A percentile compares a stretch with the other conserved stretches of the same genome.
Evolutionary conservation across 164 flowering plant species (phyloP).

Genomic region (Sedum album): DNA sequence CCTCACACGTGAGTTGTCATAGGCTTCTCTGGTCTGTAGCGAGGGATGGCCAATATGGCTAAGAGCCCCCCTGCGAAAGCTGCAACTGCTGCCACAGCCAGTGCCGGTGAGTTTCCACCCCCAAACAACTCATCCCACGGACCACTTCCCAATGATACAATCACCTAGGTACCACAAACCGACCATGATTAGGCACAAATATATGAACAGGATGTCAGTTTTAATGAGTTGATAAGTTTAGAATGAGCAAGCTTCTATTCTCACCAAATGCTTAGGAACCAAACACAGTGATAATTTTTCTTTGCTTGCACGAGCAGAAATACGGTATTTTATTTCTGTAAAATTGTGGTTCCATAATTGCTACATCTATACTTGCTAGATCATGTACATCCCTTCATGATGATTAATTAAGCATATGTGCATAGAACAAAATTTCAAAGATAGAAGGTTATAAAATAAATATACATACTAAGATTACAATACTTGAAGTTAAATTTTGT

Average conservation of each 20-base stretch:
- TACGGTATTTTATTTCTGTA: not conserved
- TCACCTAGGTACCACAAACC: conserved; percentile 36
- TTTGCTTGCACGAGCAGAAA: not conserved
- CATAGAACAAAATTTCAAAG: not conserved
- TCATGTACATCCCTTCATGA: not conserved
- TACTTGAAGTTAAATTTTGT: not conserved
- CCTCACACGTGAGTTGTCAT: conserved; percentile 23
- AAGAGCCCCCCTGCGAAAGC: conserved; percentile 57
- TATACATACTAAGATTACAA: not conserved
- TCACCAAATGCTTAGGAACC: no score
- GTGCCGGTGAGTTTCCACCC: conserved; percentile 84
- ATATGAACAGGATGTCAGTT: not conserved
- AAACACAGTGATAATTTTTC: not conserved
- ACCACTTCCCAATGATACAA: conserved; percentile 82
- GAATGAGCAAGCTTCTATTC: no score
- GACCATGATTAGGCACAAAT: conserved; percentile 10
- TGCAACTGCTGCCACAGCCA: conserved; percentile 66
- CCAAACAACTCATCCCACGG: conserved; percentile 93
- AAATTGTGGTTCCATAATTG: not conserved
- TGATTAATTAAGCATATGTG: not conserved
- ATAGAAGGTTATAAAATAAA: not conserved
- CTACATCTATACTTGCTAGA: not conserved
- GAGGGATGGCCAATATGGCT: conserved; percentile 75
- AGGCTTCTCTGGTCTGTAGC: conserved; percentile 48
- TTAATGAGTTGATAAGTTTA: not conserved